phyloP scores from a whole-genome alignment of 805 yeast species.

The Wickerhamomyces hampshirensis region DNA sequence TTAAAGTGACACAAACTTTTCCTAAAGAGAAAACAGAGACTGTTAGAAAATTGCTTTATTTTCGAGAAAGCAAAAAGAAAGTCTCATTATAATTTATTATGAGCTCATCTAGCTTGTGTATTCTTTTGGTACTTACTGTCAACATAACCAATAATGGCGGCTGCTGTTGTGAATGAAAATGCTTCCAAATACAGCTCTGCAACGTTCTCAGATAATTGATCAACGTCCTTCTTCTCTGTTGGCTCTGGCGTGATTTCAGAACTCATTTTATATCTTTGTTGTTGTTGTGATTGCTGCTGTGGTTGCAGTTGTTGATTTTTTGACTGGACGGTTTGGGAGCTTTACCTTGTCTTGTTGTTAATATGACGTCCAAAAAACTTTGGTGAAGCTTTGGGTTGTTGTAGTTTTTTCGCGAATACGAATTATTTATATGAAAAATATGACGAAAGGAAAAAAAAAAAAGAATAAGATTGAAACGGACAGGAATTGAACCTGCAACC shows the following conservation, averaged over 20 bases:
- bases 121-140: constrained; percentile 60
- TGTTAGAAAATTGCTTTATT: too few species aligned
- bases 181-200: constrained; percentile 68
- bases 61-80: too few species aligned
- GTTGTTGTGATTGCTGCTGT: too few species aligned
- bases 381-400: too few species aligned
- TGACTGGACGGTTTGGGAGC: too few species aligned
- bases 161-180: constrained; percentile 82
- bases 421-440: too few species aligned
- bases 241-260: background rate
- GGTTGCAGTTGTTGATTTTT: too few species aligned
- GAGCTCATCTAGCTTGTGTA: too few species aligned
- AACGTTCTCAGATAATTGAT: constrained; percentile 33
- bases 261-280: background rate
- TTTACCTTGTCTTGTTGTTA: too few species aligned
- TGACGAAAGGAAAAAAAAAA: constrained; percentile 18
- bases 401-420: background rate
- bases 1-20: constrained; percentile 74
- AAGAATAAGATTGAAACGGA: constrained; percentile 56
- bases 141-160: constrained; percentile 84
- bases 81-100: too few species aligned
- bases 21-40: constrained; percentile 24
- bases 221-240: constrained; percentile 15
- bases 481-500: constrained; percentile 89
- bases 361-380: too few species aligned